Evolutionary conservation across 306 rosid species (phyloP).

Genomic region (Begonia masoniana): DNA sequence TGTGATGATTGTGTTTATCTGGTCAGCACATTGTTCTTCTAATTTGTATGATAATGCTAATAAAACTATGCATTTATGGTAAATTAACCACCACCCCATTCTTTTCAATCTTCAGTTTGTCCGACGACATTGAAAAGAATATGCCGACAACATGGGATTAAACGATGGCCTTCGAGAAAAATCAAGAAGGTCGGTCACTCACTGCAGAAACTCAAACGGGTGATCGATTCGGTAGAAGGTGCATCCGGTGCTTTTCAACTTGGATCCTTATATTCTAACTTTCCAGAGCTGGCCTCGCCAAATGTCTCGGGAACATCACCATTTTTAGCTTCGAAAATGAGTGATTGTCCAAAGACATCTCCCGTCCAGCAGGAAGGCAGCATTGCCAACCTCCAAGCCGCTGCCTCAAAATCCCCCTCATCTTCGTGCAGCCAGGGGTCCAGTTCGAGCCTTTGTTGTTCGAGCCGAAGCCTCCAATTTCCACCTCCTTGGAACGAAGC

Average conservation of each 20-base stretch:
- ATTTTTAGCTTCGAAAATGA: conserved; percentile 41
- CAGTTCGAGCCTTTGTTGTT: conserved; percentile 66
- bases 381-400: conserved; percentile 30
- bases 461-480: conserved; percentile 42
- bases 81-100: conserved; percentile 5
- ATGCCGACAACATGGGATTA: conserved; percentile 91
- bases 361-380: conserved; percentile 25
- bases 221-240: conserved; percentile 84
- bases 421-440: conserved; percentile 64
- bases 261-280: conserved; percentile 66
- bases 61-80: background rate
- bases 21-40: too few relatives aligned
- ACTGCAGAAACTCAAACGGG: conserved; percentile 75
- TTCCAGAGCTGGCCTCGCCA: conserved; percentile 68
- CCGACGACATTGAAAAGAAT: conserved; percentile 90
- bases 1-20: too few relatives aligned
- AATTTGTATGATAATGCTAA: too few relatives aligned
- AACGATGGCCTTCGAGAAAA: conserved; percentile 96
- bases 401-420: conserved; percentile 48
- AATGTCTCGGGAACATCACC: conserved; percentile 35
- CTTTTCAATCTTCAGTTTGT: conserved; percentile 49
- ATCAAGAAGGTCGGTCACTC: conserved; percentile 97
- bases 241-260: conserved; percentile 77
- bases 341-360: conserved; percentile 27
- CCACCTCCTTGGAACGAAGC: conserved; percentile 14